A percentile compares a stretch with the other conserved stretches of the same genome.
Evolutionary conservation across 2,329 filamentous ascomycete species (phyloP).

Genomic region (Anthostomella pinea): DNA sequence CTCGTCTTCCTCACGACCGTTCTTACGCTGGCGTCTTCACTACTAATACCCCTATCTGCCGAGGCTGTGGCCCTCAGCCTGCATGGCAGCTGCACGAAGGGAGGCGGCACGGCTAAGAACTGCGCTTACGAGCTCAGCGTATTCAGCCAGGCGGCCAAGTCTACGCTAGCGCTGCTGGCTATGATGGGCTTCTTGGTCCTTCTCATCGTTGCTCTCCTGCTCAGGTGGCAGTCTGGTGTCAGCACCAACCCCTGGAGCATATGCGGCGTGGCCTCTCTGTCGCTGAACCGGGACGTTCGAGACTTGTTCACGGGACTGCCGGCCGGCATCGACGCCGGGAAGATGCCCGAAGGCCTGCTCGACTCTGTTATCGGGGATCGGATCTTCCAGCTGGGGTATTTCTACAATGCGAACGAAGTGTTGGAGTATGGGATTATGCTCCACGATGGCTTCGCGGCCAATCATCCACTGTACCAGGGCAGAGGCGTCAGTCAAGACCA

Average conservation of each 20-base stretch:
- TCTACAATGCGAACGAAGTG: constrained; percentile 21
- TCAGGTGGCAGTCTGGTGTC: constrained; percentile 32
- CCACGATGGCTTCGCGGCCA: constrained; percentile 6
- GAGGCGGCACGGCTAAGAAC: constrained; percentile 19
- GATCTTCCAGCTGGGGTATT: constrained; percentile 28
- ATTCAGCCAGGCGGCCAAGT: constrained; percentile 23
- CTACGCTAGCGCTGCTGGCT: constrained; percentile 25
- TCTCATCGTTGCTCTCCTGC: constrained; percentile 23
- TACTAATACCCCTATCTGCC: constrained; percentile 30
- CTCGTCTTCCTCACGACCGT: constrained; percentile 27
- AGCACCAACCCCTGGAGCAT: constrained; percentile 36
- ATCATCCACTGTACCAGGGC: not conserved
- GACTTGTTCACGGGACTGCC: constrained; percentile 22
- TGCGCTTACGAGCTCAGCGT: constrained; percentile 32
- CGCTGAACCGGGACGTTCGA: constrained; percentile 11
- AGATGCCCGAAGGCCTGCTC: constrained; percentile 16
- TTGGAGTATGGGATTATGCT: constrained; percentile 30
- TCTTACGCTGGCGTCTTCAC: constrained; percentile 24
- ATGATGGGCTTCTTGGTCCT: constrained; percentile 28
- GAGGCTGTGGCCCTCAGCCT: constrained; percentile 31
- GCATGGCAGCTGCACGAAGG: constrained; percentile 23
- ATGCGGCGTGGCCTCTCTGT: constrained; percentile 28
- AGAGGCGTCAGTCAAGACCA: too few species aligned
- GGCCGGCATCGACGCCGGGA: constrained; percentile 11
- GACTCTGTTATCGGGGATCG: constrained; percentile 17